phyloP scores from a whole-genome alignment of 148 eudicot species.

The Vaccinium myrtillus region DNA sequence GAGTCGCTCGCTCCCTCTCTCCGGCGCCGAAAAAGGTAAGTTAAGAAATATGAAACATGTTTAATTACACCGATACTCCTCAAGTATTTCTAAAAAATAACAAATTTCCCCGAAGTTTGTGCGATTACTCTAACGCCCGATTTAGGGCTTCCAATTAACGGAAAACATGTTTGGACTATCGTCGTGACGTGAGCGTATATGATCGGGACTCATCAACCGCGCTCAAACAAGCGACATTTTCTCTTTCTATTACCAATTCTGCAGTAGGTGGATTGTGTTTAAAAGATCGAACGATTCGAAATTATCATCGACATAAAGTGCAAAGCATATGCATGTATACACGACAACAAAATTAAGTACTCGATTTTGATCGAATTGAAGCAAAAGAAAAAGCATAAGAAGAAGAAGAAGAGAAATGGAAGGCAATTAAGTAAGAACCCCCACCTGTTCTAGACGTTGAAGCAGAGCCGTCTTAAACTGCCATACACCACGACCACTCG shows the following conservation, averaged over 20 bases:
- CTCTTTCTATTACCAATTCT: not conserved
- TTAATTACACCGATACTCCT: too few relatives aligned
- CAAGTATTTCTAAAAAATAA: too few relatives aligned
- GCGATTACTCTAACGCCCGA: too few relatives aligned
- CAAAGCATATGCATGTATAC: not conserved
- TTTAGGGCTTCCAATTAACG: too few relatives aligned
- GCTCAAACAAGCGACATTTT: not conserved
- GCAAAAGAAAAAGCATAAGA: not conserved
- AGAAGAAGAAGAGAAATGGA: not conserved
- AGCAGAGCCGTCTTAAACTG: constrained; percentile 9
- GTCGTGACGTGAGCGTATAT: not conserved
- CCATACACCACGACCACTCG: constrained; percentile 1
- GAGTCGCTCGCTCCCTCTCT: too few relatives aligned
- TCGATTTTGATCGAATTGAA: too few relatives aligned
- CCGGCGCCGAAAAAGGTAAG: too few relatives aligned
- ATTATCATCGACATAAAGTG: not conserved
- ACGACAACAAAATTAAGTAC: not conserved
- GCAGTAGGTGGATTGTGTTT: not conserved
- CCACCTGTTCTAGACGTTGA: constrained; percentile 2
- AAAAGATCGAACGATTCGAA: not conserved
- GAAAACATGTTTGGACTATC: too few relatives aligned
- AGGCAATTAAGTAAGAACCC: not conserved
- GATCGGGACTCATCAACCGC: not conserved
- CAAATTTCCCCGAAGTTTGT: too few relatives aligned
- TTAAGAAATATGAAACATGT: too few relatives aligned